Percentiles rank a stretch among this genome's conserved stretches.
These are phyloP conservation scores for Ensete glaucum DNA, from an alignment of 176 grass and related monocot species.

Conservation along the genomic window DNA sequence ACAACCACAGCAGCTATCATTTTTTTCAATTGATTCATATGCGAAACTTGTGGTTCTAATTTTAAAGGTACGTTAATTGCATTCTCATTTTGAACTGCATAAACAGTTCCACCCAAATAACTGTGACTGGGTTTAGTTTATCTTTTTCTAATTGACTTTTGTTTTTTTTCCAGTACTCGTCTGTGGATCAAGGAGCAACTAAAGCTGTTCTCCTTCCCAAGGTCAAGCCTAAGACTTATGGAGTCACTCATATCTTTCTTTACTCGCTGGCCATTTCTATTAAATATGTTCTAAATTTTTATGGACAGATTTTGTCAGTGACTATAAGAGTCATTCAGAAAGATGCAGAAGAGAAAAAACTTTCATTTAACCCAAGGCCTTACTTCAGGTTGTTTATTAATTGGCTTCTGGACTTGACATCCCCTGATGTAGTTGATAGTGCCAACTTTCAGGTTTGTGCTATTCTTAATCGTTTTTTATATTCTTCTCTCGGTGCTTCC, in stretches of 20 bases:
- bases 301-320: conserved; percentile 56
- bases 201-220: conserved; percentile 67
- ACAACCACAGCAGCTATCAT: conserved; percentile 63
- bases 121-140: not conserved
- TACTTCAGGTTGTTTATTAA: conserved; percentile 89
- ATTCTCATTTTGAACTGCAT: not conserved
- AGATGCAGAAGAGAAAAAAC: conserved; percentile 91
- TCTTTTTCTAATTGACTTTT: not conserved
- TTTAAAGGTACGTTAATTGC: conserved; percentile 54
- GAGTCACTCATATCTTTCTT: not conserved
- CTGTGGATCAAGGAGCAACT: conserved; percentile 57
- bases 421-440: conserved; percentile 51
- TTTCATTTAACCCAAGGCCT: conserved; percentile 64
- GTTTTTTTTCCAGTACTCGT: conserved; percentile 39
- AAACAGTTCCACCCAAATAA: not conserved
- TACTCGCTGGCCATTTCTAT: not conserved
- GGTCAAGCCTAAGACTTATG: conserved; percentile 30
- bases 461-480: not conserved
- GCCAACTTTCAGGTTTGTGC: conserved; percentile 69
- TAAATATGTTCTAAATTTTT: conserved; percentile 14
- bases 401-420: conserved; percentile 76
- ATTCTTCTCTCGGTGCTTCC: not conserved
- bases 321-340: conserved; percentile 63
- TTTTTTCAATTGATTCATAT: conserved; percentile 82
- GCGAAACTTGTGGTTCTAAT: conserved; percentile 67